Percentiles rank a stretch among this genome's conserved stretches.
Conservation (phyloP, 164 flowering plant species). For the Piper longum region DNA sequence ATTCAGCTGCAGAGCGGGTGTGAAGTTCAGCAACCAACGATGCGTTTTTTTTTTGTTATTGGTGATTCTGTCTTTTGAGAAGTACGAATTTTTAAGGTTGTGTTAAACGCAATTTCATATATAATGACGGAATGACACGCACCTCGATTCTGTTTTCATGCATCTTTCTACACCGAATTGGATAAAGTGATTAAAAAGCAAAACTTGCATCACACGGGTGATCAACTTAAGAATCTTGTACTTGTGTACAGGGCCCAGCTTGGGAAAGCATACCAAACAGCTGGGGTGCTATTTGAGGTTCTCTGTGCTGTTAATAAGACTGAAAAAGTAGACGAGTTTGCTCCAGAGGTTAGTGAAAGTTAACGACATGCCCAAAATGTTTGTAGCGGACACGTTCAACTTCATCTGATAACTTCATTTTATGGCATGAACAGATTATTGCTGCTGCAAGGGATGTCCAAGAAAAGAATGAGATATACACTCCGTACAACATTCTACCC, state of each 20-base stretch:
- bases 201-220: background rate
- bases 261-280: conserved; percentile 90
- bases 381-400: background rate
- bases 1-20: too few relatives aligned
- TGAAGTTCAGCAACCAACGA: too few relatives aligned
- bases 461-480: conserved; percentile 82
- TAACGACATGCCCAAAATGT: background rate
- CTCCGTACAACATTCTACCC: conserved; percentile 95
- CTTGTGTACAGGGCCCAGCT: conserved; percentile 58
- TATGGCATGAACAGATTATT: conserved; percentile 50
- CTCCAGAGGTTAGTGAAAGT: conserved; percentile 65
- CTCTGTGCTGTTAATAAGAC: conserved; percentile 93
- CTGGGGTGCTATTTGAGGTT: conserved; percentile 96
- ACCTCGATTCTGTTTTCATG: too few relatives aligned
- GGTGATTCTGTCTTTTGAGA: too few relatives aligned
- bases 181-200: background rate
- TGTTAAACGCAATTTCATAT: too few relatives aligned
- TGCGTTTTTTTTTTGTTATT: too few relatives aligned
- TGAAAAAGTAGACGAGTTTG: conserved; percentile 92
- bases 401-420: background rate
- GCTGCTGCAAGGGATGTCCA: conserved; percentile 95
- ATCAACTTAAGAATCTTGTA: background rate
- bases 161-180: too few relatives aligned
- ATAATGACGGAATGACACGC: too few relatives aligned
- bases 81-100: too few relatives aligned